Conservation (phyloP, 1,284 basidiomycete genomes). For the Lignosus rhinocerotis region DNA sequence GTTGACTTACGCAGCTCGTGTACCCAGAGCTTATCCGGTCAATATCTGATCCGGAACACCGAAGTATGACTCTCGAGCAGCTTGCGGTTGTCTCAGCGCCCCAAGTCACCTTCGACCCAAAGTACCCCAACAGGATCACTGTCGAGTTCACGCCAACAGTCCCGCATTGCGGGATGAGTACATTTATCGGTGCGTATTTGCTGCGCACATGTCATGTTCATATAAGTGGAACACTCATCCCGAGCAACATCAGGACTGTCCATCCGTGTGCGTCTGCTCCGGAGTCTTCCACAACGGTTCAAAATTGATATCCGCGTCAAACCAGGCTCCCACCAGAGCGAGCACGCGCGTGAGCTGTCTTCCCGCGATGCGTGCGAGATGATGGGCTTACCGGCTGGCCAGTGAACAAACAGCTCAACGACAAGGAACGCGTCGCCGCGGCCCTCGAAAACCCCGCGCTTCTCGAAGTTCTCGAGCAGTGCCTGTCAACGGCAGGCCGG, state of each 20-base stretch:
- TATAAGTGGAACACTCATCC: background rate
- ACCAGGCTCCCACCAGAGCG: constrained; percentile 94
- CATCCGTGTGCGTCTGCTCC: constrained; percentile 87
- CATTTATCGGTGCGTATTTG: constrained; percentile 78
- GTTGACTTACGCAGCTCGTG: background rate
- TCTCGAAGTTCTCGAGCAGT: constrained; percentile 87
- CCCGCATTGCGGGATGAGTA: constrained; percentile 98
- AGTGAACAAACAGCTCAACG: constrained; percentile 99
- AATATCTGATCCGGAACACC: constrained; percentile 97
- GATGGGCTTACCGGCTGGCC: background rate
- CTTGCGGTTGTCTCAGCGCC: constrained; percentile 92
- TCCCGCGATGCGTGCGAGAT: background rate
- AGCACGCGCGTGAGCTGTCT: constrained; percentile 69
- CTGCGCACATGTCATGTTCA: background rate
- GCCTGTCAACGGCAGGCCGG: constrained; percentile 46
- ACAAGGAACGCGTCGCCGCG: constrained; percentile 97
- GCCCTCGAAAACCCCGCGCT: constrained; percentile 92
- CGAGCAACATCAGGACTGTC: constrained; percentile 68
- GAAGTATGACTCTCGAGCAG: constrained; percentile 92
- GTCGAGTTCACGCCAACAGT: constrained; percentile 97
- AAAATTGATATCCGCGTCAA: constrained; percentile 95
- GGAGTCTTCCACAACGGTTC: constrained; percentile 89
- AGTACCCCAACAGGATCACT: constrained; percentile 60
- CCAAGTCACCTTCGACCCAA: constrained; percentile 75
- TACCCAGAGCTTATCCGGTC: constrained; percentile 84